Conservation (phyloP, 306 rosid species). For the Leucaena leucocephala region DNA sequence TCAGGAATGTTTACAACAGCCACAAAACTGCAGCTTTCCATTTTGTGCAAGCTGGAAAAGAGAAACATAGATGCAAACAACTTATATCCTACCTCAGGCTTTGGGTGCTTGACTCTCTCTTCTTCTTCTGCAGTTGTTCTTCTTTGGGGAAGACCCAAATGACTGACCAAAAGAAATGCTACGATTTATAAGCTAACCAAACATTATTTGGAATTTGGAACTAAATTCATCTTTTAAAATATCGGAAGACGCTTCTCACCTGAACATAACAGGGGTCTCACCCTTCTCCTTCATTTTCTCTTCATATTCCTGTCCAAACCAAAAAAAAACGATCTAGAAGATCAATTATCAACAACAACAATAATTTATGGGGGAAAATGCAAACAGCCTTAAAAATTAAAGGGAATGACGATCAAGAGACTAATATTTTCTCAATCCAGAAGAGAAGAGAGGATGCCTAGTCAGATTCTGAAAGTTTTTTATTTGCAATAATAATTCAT, state of each 20-base stretch:
- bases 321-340: slow-evolving; percentile 34
- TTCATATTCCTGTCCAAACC: slow-evolving; percentile 77
- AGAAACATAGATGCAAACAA: slow-evolving; percentile 14
- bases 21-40: slow-evolving; percentile 15
- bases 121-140: slow-evolving; percentile 93
- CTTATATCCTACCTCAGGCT: slow-evolving; percentile 75
- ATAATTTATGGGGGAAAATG: slow-evolving; percentile 20
- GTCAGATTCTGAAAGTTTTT: slow-evolving; percentile 20
- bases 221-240: slow-evolving; percentile 28
- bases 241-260: slow-evolving; percentile 51
- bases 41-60: neutral
- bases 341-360: neutral
- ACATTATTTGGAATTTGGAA: slow-evolving; percentile 29
- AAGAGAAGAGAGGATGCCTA: slow-evolving; percentile 11
- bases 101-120: slow-evolving; percentile 82
- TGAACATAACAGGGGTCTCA: slow-evolving; percentile 96
- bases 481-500: slow-evolving; percentile 17
- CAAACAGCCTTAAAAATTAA: slow-evolving; percentile 26
- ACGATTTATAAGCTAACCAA: slow-evolving; percentile 43
- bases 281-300: slow-evolving; percentile 95
- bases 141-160: slow-evolving; percentile 93
- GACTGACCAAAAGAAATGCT: slow-evolving; percentile 62
- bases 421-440: neutral
- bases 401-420: neutral
- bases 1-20: slow-evolving; percentile 6